Base-by-base conservation (phyloP, 2,329 filamentous ascomycete genomes). In the Dryadomyces quercus-mongolicae region DNA sequence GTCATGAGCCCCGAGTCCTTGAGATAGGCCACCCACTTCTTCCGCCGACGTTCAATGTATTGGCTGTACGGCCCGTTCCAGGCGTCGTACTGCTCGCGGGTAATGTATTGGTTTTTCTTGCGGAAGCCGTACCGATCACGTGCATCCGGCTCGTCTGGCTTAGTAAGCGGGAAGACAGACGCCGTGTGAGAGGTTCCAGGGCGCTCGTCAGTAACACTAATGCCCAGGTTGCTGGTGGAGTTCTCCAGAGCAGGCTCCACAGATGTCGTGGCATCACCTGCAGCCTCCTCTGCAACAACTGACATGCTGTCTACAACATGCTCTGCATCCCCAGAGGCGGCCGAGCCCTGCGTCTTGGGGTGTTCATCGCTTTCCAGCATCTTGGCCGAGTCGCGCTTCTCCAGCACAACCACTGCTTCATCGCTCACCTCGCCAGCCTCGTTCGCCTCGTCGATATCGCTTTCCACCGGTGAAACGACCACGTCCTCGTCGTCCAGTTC, bases 111-210 rank as follows among this genome's bases (percentile, higher is more conserved):
- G 44, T 84, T 92, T 42, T 81, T 79, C 67, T 96, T 97, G 60
- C 89, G 88, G 72, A 97, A 97, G 3, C 92, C 92, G 63, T 96
- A 95, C 16, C 88, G 80, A 66, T 96, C 91, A 53, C 90, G 82
- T 18, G 68, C 65, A 15, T 67, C 67, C 5, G 76, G 72, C 22
- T 78, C 76, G 56, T 80, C 73, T 3, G 72, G 67, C 15, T 73
- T 69, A 57, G 65, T 55, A 34, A 63, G 57, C 53, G 60, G 38
- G 43, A 55, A 57, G 1, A 57, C 49, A 0, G 57, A 60, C 9
- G 57, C 42, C 5, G 58, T 6, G 15, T 52, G 58, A 2, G 53
- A 34, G n/a, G 58, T 55, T 5, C 25, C 38, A 1, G 57, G 58
- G 10, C 53, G 58, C 43, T 55, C 56, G 20, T 51, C 54, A 18